Percentiles rank a stretch among this genome's conserved stretches.
Conservation (phyloP, 371 early-diverging fungal genomes). For the Spraguea lophii region DNA sequence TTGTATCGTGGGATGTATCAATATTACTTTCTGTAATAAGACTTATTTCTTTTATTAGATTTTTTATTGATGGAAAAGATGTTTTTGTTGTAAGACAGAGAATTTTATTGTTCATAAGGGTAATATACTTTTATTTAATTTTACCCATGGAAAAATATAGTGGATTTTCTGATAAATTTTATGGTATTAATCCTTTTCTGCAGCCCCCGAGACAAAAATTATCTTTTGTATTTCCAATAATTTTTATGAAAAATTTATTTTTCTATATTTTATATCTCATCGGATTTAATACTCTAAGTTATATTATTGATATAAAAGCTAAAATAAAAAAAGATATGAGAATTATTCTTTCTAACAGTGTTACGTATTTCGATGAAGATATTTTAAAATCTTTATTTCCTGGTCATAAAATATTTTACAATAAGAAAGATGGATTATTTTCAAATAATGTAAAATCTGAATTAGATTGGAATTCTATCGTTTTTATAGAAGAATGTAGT, state of each 20-base stretch:
- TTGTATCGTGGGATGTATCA: no score
- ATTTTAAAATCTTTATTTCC: conserved; percentile 11
- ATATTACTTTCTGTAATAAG: no score
- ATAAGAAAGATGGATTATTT: conserved; percentile 1
- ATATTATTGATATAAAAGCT: not conserved
- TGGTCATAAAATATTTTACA: conserved; percentile 6
- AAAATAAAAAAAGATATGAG: not conserved
- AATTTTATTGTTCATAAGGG: no score
- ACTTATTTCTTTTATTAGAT: no score
- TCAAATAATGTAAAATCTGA: no score
- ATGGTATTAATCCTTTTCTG: conserved; percentile 39
- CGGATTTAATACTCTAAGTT: not conserved
- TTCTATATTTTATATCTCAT: not conserved
- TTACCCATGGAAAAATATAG: conserved; percentile 42
- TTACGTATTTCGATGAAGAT: conserved; percentile 14
- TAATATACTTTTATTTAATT: no score
- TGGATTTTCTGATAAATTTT: conserved; percentile 28
- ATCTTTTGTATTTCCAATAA: conserved; percentile 1
- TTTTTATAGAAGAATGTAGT: conserved; percentile 25
- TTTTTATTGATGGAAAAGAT: no score
- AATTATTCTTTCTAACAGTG: conserved; percentile 11
- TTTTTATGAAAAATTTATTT: not conserved
- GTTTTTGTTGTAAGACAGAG: no score
- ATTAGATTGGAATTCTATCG: conserved; percentile 2
- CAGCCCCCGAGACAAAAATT: not conserved